Conservation (phyloP, 2,329 filamentous ascomycete species). For the Ustilaginoidea virens region DNA sequence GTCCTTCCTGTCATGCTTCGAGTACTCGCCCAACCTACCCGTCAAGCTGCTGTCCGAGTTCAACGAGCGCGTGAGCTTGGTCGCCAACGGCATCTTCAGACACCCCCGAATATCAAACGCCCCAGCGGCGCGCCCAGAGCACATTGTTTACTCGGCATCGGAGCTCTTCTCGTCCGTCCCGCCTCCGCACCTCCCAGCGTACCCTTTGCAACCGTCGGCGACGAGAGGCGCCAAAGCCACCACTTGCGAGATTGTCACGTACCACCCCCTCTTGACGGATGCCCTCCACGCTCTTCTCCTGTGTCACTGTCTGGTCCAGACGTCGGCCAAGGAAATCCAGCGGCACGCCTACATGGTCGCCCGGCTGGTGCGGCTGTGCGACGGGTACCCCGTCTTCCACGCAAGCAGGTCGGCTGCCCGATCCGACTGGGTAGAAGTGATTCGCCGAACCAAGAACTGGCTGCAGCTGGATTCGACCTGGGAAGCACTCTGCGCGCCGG, state of each 20-base stretch:
- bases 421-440: slow-evolving; percentile 65
- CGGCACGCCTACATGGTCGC: slow-evolving; percentile 74
- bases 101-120: too few relatives aligned
- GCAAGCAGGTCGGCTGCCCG: slow-evolving; percentile 54
- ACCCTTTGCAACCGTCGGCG: slow-evolving; percentile 31
- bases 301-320: slow-evolving; percentile 66
- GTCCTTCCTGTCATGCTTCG: slow-evolving; percentile 55
- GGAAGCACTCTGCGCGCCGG: slow-evolving; percentile 53
- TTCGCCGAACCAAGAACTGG: slow-evolving; percentile 55
- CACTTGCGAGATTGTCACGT: slow-evolving; percentile 36
- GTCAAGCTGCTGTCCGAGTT: slow-evolving; percentile 25
- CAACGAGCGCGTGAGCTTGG: slow-evolving; percentile 36
- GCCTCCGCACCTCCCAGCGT: slow-evolving; percentile 50
- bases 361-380: slow-evolving; percentile 54
- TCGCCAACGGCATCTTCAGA: slow-evolving; percentile 11
- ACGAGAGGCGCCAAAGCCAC: slow-evolving; percentile 2
- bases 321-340: slow-evolving; percentile 59
- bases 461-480: slow-evolving; percentile 48
- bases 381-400: slow-evolving; percentile 72
- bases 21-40: slow-evolving; percentile 62
- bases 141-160: slow-evolving; percentile 31
- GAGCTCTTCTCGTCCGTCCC: slow-evolving; percentile 57
- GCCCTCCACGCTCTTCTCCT: slow-evolving; percentile 65
- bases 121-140: too few relatives aligned
- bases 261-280: slow-evolving; percentile 67